Percentiles rank a stretch among this genome's conserved stretches.
Evolutionary conservation across 2,329 filamentous ascomycete genomes (phyloP).

Genomic region (Colletotrichum musicola): DNA sequence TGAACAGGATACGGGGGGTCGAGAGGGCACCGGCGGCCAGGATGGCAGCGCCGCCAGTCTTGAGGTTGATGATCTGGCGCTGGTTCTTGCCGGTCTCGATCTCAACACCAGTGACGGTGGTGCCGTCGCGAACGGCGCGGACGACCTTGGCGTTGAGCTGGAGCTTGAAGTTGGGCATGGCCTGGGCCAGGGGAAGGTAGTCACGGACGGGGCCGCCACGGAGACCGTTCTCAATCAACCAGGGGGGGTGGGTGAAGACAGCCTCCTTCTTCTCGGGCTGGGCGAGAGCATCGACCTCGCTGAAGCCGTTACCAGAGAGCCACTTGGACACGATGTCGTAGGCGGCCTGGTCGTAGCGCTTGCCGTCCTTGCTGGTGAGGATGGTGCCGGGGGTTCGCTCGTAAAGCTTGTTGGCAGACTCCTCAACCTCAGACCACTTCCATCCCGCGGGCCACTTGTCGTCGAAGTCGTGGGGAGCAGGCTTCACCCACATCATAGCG

Average conservation of each 20-base stretch:
- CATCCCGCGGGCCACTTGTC: conserved; percentile 40
- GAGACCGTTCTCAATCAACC: conserved; percentile 39
- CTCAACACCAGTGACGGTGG: conserved; percentile 52
- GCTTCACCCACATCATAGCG: conserved; percentile 45
- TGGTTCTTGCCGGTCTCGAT: conserved; percentile 40
- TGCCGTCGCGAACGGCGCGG: conserved; percentile 41
- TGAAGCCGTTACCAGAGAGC: conserved; percentile 38
- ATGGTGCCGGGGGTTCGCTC: conserved; percentile 41
- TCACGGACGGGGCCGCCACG: conserved; percentile 43
- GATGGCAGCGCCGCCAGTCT: conserved; percentile 37
- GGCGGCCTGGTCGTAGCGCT: conserved; percentile 41
- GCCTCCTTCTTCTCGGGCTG: conserved; percentile 40
- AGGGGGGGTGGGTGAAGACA: conserved; percentile 41
- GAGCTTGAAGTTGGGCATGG: conserved; percentile 52
- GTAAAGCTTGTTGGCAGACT: conserved; percentile 41
- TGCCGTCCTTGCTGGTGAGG: conserved; percentile 38
- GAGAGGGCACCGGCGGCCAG: conserved; percentile 41
- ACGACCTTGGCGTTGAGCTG: conserved; percentile 41
- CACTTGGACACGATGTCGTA: conserved; percentile 39
- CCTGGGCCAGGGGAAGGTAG: conserved; percentile 55
- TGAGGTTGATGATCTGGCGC: conserved; percentile 42
- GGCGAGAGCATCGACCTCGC: conserved; percentile 38
- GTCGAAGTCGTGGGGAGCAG: conserved; percentile 38
- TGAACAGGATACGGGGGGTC: conserved; percentile 62
- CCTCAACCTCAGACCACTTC: conserved; percentile 40